phyloP scores from a whole-genome alignment of 2,329 filamentous ascomycete species.

The Didymella pinodella region DNA sequence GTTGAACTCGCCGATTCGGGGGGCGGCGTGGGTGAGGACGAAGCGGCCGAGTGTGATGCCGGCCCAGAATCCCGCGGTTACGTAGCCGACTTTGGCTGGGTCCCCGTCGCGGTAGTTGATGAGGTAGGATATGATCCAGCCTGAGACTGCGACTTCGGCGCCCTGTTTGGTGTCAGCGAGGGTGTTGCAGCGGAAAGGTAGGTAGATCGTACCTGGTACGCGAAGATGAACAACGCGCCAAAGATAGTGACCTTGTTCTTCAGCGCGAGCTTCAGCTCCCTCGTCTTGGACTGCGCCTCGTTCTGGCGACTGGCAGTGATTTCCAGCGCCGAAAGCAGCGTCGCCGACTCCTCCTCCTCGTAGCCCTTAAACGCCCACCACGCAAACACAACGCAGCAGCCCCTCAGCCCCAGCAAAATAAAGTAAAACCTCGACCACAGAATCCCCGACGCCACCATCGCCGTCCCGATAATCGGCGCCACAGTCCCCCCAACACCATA shows the following conservation, averaged over 20 bases:
- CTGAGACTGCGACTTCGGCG: slow-evolving; percentile 81
- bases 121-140: slow-evolving; percentile 87
- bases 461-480: slow-evolving; percentile 77
- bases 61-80: slow-evolving; percentile 73
- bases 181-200: background rate
- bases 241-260: slow-evolving; percentile 70
- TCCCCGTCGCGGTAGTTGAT: slow-evolving; percentile 75
- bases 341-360: slow-evolving; percentile 65
- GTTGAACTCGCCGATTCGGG: slow-evolving; percentile 72
- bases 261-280: slow-evolving; percentile 60
- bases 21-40: slow-evolving; percentile 70
- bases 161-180: slow-evolving; percentile 58
- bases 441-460: slow-evolving; percentile 68
- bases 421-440: slow-evolving; percentile 78
- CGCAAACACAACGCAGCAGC: slow-evolving; percentile 65
- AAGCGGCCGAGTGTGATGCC: slow-evolving; percentile 82
- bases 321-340: slow-evolving; percentile 56
- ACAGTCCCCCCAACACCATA: slow-evolving; percentile 63
- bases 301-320: slow-evolving; percentile 53
- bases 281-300: slow-evolving; percentile 56
- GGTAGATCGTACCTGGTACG: slow-evolving; percentile 63
- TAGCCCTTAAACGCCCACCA: slow-evolving; percentile 75
- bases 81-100: slow-evolving; percentile 77
- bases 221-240: slow-evolving; percentile 82
- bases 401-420: slow-evolving; percentile 66